Evolutionary conservation across 2,329 filamentous ascomycete species (phyloP), one percentile per base, ranked within the genome.

Genomic region (Sclerotinia subarctica): DNA sequence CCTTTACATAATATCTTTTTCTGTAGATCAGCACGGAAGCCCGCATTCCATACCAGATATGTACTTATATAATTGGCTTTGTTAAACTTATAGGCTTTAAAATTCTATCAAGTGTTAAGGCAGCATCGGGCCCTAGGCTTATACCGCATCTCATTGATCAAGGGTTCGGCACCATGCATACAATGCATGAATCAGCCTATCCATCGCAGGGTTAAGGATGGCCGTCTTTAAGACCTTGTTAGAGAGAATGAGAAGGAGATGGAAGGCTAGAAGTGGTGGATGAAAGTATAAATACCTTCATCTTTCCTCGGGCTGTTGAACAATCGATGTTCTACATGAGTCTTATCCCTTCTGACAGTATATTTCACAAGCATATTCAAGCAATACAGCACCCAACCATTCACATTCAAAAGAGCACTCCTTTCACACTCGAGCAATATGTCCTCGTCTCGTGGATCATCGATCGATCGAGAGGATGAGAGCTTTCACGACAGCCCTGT

Each of bases 361-460:
- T 21, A 46, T 21, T 15, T 29, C 42, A 44, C 13, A 19, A 26
- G 21, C 15, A 24, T 24, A 29, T 29, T 44, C 56, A 58, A 24
- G 11, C 38, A 10, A 11, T 21, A 46, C n/a, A 17, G 15, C 17
- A 58, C 38, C 3, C 3, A 13, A 15, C 8, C 2, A 29, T 44
- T 15, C 15, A 47, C 42, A 17, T 13, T 15, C 26, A 10, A 21
- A 0, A 17, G 8, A 60, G 26, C 6, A 47, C 19, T n/a, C n/a
- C 42, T 7, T 42, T 3, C 4, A 59, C 1, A 47, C 11, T 1
- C 29, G 19, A 21, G 3, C 15, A 44, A 32, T 15, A 66, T 60
- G 64, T 44, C 64, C 11, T 38, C 21, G 1, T n/a, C 64, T 65
- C 52, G 42, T 51, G 44, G 11, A 42, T 59, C 64, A 44, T 52